These are phyloP conservation scores for Gigaspora rosea DNA, from an alignment of 192 early-diverging fungal genomes.

Conservation along the genomic window DNA sequence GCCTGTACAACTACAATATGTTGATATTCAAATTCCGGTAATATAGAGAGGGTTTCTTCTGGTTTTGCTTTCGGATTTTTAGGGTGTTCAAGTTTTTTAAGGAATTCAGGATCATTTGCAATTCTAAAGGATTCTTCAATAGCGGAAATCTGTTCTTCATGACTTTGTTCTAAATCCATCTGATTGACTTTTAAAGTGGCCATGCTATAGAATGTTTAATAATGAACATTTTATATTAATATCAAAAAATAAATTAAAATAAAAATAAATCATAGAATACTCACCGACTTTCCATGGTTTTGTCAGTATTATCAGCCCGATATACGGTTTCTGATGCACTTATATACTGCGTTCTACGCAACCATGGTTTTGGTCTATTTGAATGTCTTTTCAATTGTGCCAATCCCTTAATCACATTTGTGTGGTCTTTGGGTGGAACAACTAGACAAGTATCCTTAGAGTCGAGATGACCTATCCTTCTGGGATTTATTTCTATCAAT, in stretches of 20 bases:
- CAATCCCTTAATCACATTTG: neutral
- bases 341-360: constrained; percentile 18
- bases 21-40: constrained; percentile 15
- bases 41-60: neutral
- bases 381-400: neutral
- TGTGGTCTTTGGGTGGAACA: neutral
- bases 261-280: neutral
- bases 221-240: neutral
- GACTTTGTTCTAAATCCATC: neutral
- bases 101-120: constrained; percentile 10
- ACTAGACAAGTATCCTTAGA: neutral
- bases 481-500: neutral
- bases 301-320: neutral
- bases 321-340: neutral
- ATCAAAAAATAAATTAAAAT: neutral
- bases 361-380: constrained; percentile 9
- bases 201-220: neutral
- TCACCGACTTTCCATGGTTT: constrained; percentile 25
- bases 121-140: constrained; percentile 3
- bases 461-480: neutral
- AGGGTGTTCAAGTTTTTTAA: constrained; percentile 16
- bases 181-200: neutral
- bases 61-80: neutral
- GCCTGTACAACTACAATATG: neutral
- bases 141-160: constrained; percentile 10